Base-by-base conservation (phyloP, 2,329 filamentous ascomycete species). In the Pseudogymnoascus sp. region DNA sequence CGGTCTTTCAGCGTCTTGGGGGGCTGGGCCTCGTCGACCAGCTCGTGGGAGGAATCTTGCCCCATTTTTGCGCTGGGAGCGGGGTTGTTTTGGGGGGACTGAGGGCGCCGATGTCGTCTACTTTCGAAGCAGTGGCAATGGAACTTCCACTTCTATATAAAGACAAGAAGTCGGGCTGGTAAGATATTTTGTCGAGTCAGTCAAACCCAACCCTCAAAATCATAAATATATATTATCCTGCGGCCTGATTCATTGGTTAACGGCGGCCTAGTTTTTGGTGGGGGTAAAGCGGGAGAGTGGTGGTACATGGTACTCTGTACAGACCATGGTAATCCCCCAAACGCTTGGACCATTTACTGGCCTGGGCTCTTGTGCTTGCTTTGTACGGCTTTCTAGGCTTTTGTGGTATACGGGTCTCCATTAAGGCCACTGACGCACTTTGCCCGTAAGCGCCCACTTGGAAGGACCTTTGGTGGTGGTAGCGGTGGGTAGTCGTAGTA, bases 31-130 rank as follows among this genome's bases (percentile, higher is more conserved):
- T 81, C 80, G 64, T 88, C 84, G 69, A 87, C 82, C 65, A 92
- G 74, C 60, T 82, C 76, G 32, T 77, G 79, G 22, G 90, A 95
- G 66, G 86, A 80, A 71, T 96, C 90, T 73, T 96, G 91, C 62
- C 92, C 92, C 93, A 97, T 97, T 61, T 77, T 90, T 32, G 28
- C 43, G 57, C n/a, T 16, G 32, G 34, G 18, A 14, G 9, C 7
- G 16, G 32, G 22, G 57, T 22, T 2, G 32, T n/a, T 58, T 16
- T 16, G 9, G 50, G 11, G 32, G 18, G n/a, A 18, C 20, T 22
- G 54, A 38, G 35, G 54, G 43, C n/a, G 43, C 14, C 2, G 43
- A 16, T 3, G 43, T 50, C n/a, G 43, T 50, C 12, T 6, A 11
- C n/a, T 18, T 12, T 30, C 25, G 14, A 50, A 5, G 43, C 22